These are phyloP conservation scores for Sherardia arvensis DNA, from an alignment of 257 asterid genomes.

Conservation along the genomic window DNA sequence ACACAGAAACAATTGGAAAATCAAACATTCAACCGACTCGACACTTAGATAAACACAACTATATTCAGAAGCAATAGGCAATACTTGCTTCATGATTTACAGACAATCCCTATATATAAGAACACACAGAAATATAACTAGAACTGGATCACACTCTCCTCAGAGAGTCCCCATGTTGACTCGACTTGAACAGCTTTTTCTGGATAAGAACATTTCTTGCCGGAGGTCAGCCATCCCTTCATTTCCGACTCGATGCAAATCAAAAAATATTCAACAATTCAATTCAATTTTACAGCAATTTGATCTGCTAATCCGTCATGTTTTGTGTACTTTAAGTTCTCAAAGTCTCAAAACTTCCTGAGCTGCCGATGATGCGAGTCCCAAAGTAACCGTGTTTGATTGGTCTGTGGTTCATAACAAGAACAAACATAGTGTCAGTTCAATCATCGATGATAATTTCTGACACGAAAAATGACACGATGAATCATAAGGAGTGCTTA, in stretches of 20 bases:
- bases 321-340: too few species aligned
- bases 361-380: slow-evolving; percentile 14
- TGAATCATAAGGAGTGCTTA: not conserved
- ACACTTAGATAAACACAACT: too few species aligned
- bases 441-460: not conserved
- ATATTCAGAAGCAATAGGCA: not conserved
- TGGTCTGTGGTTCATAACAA: slow-evolving; percentile 4
- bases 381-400: slow-evolving; percentile 11
- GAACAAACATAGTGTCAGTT: not conserved
- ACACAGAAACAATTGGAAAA: not conserved
- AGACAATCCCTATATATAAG: not conserved
- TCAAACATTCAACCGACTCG: not conserved
- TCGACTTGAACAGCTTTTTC: not conserved
- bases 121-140: not conserved
- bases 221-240: not conserved
- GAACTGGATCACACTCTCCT: not conserved
- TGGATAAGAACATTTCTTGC: too few species aligned
- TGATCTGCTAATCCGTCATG: not conserved
- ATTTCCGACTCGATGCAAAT: not conserved
- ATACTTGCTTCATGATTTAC: not conserved
- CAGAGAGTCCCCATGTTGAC: not conserved
- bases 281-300: not conserved
- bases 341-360: slow-evolving; percentile 25
- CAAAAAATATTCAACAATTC: not conserved
- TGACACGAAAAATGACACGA: not conserved